A percentile compares a stretch with the other conserved stretches of the same genome.
Evolutionary conservation across 1,139 yeast species (phyloP).

Genomic region (Candida neerlandica): DNA sequence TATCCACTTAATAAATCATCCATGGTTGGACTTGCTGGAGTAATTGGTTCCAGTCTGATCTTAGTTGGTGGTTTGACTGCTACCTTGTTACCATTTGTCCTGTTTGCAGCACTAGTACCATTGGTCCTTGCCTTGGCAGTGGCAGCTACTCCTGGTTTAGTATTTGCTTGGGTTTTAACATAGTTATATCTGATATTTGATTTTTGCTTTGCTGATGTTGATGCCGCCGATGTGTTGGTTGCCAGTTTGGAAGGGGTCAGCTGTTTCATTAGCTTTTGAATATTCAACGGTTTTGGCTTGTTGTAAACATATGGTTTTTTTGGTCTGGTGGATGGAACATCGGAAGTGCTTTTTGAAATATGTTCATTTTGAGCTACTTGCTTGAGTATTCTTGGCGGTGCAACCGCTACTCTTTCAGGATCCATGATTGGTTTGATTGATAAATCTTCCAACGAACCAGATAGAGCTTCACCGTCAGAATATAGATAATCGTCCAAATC

Average conservation of each 20-base stretch:
- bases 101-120: constrained; percentile 4
- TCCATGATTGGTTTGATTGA: constrained; percentile 19
- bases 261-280: constrained; percentile 24
- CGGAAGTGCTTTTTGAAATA: constrained; percentile 15
- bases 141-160: constrained; percentile 6
- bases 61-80: constrained; percentile 8
- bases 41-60: constrained; percentile 9
- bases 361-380: constrained; percentile 8
- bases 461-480: constrained; percentile 3
- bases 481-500: constrained; percentile 31
- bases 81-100: constrained; percentile 9
- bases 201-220: constrained; percentile 16
- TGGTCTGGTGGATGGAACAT: constrained; percentile 10
- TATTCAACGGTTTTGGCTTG: constrained; percentile 46
- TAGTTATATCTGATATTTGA: constrained; percentile 37
- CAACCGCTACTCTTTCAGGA: constrained; percentile 5
- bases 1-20: constrained; percentile 31
- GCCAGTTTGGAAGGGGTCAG: constrained; percentile 21
- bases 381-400: background rate
- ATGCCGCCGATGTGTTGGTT: constrained; percentile 12
- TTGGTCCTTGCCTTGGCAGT: constrained; percentile 8
- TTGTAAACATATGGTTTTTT: constrained; percentile 37
- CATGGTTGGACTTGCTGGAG: constrained; percentile 24
- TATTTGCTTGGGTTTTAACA: constrained; percentile 18
- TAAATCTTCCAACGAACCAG: constrained; percentile 22